Evolutionary conservation across 2,329 filamentous ascomycete genomes (phyloP), one percentile per base, ranked within the genome.

Genomic region (Neonectria sp.): DNA sequence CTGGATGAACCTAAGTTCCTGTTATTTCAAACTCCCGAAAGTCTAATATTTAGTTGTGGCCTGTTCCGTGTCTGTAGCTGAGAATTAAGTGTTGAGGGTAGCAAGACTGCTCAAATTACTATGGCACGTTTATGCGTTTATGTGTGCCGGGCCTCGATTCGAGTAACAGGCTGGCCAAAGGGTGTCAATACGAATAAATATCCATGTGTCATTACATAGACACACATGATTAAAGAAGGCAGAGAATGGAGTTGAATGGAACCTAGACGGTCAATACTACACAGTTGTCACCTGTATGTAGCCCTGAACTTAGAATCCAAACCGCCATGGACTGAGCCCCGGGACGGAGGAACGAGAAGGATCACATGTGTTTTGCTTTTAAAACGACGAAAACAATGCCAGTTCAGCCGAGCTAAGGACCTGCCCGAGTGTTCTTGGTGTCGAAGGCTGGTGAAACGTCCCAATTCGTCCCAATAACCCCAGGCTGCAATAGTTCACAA

Each of bases 381-480:
- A 21, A 24, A 45, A 9, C n/a, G n/a, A 45, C 40, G 8, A 45
- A 21, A 24, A 45, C 17, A 24, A 45, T 45, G 40, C n/a, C 40
- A 24, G n/a, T 9, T 4, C 4, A 21, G n/a, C 40, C 40, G 40
- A 45, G n/a, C n/a, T 6, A 45, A 24, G 11, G n/a, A 45, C 7
- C n/a, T 45, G 40, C 40, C 40, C 11, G n/a, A 24, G n/a, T 24
- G n/a, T 11, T 13, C 11, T 13, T 45, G 40, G 40, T 12, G 17
- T 7, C n/a, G 40, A 45, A 51, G 25, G 25, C 48, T 51, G 25
- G 48, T 51, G 48, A 51, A 51, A 51, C 27, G 25, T 29, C 27
- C 48, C 17, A 31, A n/a, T 3, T 51, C 27, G 25, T 51, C 48
- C 46, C 15, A 27, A 17, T 9, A 7, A 15, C 46, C 15, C 15